A percentile compares a stretch with the other conserved stretches of the same genome.
Evolutionary conservation across 495 filamentous ascomycete species (phyloP).

Genomic region (Lophiostoma macrostomum): DNA sequence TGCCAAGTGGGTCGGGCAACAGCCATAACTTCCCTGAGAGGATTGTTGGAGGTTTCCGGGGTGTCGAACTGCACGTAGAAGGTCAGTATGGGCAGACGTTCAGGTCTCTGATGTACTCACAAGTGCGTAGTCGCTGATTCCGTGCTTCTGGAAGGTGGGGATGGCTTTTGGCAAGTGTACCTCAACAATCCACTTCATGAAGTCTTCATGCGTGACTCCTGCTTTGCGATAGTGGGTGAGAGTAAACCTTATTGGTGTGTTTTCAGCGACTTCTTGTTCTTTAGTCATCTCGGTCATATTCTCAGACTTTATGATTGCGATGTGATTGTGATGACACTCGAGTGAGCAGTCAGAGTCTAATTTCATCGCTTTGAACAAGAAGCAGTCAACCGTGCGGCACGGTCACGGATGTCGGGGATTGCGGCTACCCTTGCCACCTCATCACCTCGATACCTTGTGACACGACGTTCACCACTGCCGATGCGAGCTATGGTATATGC

Average conservation of each 20-base stretch:
- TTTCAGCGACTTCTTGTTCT: neutral
- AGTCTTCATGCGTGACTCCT: neutral
- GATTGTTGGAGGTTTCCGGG: neutral
- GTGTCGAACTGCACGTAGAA: neutral
- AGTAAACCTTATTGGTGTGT: neutral
- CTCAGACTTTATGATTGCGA: neutral
- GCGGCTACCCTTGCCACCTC: too few relatives aligned
- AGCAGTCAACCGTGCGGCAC: neutral
- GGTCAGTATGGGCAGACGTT: neutral
- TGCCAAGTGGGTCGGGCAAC: neutral
- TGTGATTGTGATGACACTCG: neutral
- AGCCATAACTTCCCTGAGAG: neutral
- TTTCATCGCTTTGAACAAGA: neutral
- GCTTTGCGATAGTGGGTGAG: constrained; percentile 4
- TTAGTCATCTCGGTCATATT: constrained; percentile 1
- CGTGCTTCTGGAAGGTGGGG: neutral
- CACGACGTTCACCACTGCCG: too few relatives aligned
- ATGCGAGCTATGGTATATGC: too few relatives aligned
- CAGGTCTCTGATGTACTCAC: neutral
- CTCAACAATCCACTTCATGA: constrained; percentile 5
- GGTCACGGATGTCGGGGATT: neutral
- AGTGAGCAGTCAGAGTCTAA: neutral
- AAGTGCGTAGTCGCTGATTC: neutral
- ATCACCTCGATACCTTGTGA: too few relatives aligned
- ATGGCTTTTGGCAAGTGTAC: constrained; percentile 2